These are phyloP conservation scores for Huntiella bhutanensis DNA, from an alignment of 2,329 filamentous ascomycete species.

Conservation along the genomic window DNA sequence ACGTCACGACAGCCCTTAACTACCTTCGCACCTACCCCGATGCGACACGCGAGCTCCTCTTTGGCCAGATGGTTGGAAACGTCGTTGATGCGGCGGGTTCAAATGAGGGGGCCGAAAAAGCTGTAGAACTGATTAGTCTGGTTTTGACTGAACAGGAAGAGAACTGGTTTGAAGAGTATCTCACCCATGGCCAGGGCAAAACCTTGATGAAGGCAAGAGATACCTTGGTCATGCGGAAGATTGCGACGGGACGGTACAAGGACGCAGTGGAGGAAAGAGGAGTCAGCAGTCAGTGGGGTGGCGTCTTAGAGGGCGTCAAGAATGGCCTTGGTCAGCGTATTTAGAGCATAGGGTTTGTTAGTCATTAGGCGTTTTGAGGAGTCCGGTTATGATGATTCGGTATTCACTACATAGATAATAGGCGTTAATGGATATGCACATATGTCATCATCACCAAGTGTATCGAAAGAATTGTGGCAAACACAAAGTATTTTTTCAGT, in stretches of 20 bases:
- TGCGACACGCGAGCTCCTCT: conserved; percentile 40
- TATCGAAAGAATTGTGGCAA: too few species aligned
- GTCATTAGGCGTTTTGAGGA: neutral
- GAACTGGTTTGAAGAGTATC: conserved; percentile 50
- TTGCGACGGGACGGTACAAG: conserved; percentile 43
- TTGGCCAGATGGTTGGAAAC: conserved; percentile 44
- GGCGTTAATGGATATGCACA: too few species aligned
- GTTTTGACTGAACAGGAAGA: conserved; percentile 56
- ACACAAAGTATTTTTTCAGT: too few species aligned
- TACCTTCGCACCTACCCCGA: conserved; percentile 50
- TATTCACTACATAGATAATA: neutral
- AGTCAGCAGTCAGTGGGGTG: conserved; percentile 27
- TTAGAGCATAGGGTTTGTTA: neutral
- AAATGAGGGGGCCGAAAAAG: conserved; percentile 31
- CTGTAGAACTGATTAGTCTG: conserved; percentile 51
- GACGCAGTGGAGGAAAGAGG: conserved; percentile 27
- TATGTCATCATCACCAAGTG: too few species aligned
- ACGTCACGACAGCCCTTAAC: conserved; percentile 52
- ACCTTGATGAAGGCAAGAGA: conserved; percentile 48
- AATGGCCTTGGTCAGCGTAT: conserved; percentile 19
- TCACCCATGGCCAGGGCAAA: conserved; percentile 46
- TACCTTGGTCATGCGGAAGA: conserved; percentile 52
- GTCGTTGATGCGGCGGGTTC: conserved; percentile 28
- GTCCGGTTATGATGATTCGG: neutral
- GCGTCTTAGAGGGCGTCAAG: conserved; percentile 32